These are phyloP conservation scores for Annulohypoxylon nitens DNA, from an alignment of 495 filamentous ascomycete species.

Conservation along the genomic window DNA sequence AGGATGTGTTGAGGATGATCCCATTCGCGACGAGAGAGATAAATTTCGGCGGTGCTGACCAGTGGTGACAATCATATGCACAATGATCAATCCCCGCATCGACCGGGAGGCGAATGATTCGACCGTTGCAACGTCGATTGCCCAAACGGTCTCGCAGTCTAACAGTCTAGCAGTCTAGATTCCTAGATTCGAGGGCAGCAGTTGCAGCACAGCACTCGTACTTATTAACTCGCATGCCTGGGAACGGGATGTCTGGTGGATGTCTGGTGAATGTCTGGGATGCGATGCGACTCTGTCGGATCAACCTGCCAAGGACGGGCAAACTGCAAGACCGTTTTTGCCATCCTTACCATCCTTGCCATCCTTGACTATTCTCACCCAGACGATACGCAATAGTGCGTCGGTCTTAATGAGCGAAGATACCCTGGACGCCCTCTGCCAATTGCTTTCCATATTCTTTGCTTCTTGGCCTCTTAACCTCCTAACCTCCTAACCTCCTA, in stretches of 20 bases:
- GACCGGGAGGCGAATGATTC: slow-evolving; percentile 13
- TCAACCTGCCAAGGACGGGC: slow-evolving; percentile 50
- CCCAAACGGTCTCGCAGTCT: no score
- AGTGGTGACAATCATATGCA: slow-evolving; percentile 1
- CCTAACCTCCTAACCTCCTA: no score
- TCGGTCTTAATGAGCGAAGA: slow-evolving; percentile 38
- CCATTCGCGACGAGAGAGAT: slow-evolving; percentile 13
- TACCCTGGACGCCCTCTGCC: not conserved
- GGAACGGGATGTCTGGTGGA: not conserved
- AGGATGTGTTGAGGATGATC: slow-evolving; percentile 28
- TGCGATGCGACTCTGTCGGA: slow-evolving; percentile 50
- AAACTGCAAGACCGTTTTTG: slow-evolving; percentile 32
- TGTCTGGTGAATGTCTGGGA: slow-evolving; percentile 22
- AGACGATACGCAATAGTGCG: slow-evolving; percentile 48
- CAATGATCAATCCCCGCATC: slow-evolving; percentile 29
- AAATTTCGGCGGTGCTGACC: not conserved
- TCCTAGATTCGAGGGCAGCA: slow-evolving; percentile 33
- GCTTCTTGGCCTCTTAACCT: no score
- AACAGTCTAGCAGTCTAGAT: slow-evolving; percentile 29
- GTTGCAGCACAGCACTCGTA: slow-evolving; percentile 21
- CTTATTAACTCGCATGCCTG: slow-evolving; percentile 39
- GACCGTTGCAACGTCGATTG: not conserved
- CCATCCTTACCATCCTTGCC: slow-evolving; percentile 4
- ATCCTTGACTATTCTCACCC: slow-evolving; percentile 21
- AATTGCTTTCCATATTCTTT: not conserved